Evolutionary conservation across 139 green algal species (phyloP).

Genomic region (Chlamydomonas schloesseri): DNA sequence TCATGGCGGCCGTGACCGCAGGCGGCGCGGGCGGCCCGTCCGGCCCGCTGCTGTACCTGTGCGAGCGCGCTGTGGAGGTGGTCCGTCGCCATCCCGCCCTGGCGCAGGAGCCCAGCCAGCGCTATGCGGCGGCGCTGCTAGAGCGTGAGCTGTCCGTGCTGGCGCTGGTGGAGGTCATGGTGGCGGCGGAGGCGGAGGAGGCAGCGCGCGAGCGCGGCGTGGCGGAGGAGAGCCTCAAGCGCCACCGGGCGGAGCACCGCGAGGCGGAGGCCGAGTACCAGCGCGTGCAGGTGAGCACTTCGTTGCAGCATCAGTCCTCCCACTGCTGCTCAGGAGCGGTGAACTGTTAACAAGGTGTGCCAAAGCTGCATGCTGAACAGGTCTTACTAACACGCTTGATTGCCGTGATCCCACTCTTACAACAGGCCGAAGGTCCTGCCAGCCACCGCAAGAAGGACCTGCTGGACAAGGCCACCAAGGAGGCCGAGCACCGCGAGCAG

Average conservation of each 20-base stretch:
- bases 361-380: too few species aligned
- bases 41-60: slow-evolving; percentile 59
- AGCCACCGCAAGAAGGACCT: slow-evolving; percentile 80
- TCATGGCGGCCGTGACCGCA: background rate
- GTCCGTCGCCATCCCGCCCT: slow-evolving; percentile 59
- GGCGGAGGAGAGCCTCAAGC: slow-evolving; percentile 60
- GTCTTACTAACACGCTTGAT: too few species aligned
- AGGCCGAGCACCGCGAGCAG: slow-evolving; percentile 85
- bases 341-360: background rate
- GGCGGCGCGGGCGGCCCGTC: background rate
- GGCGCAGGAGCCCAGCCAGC: slow-evolving; percentile 59
- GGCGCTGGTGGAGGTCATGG: slow-evolving; percentile 79
- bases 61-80: slow-evolving; percentile 65
- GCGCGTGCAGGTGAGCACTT: slow-evolving; percentile 50
- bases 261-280: slow-evolving; percentile 72
- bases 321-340: too few species aligned
- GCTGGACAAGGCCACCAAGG: slow-evolving; percentile 86
- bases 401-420: too few species aligned
- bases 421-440: slow-evolving; percentile 71
- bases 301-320: too few species aligned
- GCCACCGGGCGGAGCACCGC: slow-evolving; percentile 54
- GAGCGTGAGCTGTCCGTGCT: slow-evolving; percentile 77
- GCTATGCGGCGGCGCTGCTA: slow-evolving; percentile 78
- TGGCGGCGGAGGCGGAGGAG: slow-evolving; percentile 66
- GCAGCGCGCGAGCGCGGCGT: slow-evolving; percentile 54